Conservation (phyloP, 2,329 filamentous ascomycete genomes). For the Madurella fahalii region DNA sequence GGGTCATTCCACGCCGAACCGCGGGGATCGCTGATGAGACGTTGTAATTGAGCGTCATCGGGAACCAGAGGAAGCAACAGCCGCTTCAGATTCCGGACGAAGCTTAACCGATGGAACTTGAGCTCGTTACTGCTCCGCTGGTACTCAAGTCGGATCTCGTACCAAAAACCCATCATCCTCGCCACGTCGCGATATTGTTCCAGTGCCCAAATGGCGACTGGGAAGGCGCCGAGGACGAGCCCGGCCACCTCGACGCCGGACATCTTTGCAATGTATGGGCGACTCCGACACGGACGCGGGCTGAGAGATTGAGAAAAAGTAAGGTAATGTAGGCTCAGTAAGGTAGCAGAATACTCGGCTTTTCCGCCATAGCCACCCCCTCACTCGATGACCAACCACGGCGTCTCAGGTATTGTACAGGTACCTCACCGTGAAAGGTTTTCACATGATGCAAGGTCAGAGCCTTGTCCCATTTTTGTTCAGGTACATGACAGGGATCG, state of each 20-base stretch:
- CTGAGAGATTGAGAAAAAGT: too few relatives aligned
- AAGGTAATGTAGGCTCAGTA: too few relatives aligned
- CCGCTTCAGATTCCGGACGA: constrained; percentile 19
- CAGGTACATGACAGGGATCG: too few relatives aligned
- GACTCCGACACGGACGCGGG: too few relatives aligned
- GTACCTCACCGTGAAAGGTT: too few relatives aligned
- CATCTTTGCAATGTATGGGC: constrained; percentile 10
- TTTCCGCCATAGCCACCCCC: not conserved
- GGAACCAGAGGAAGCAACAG: constrained; percentile 24
- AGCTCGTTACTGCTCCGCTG: constrained; percentile 17
- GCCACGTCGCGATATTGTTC: constrained; percentile 21
- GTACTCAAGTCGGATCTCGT: constrained; percentile 21
- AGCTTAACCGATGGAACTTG: constrained; percentile 15
- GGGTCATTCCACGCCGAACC: constrained; percentile 21
- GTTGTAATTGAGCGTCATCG: constrained; percentile 18
- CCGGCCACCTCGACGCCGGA: constrained; percentile 25
- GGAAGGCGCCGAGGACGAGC: constrained; percentile 24
- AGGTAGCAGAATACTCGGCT: too few relatives aligned
- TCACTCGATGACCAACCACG: not conserved
- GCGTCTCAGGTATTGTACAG: too few relatives aligned
- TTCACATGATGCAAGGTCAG: too few relatives aligned
- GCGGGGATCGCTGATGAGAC: constrained; percentile 20
- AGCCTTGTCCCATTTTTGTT: too few relatives aligned
- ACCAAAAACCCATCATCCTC: constrained; percentile 16
- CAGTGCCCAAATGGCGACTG: constrained; percentile 21